Percentiles rank a stretch among this genome's conserved stretches.
Evolutionary conservation across 1,284 basidiomycete species (phyloP).

Genomic region (Puccinia hordei): DNA sequence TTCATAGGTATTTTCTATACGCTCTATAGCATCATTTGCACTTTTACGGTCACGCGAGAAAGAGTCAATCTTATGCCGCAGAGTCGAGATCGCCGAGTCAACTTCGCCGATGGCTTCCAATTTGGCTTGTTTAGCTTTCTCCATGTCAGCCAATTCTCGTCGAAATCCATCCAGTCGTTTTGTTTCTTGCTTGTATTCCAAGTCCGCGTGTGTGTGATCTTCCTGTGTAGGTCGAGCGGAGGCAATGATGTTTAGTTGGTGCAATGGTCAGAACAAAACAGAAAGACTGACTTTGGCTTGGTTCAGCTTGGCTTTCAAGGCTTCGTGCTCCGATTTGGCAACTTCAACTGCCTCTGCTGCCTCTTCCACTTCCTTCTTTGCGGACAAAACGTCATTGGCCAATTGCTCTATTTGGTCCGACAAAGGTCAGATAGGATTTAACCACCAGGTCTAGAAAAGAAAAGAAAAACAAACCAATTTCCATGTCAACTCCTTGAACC

Average conservation of each 20-base stretch:
- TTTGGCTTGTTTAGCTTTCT: conserved; percentile 77
- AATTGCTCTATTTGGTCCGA: conserved; percentile 75
- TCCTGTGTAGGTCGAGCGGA: conserved; percentile 61
- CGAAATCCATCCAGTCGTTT: conserved; percentile 85
- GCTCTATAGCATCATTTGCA: conserved; percentile 56
- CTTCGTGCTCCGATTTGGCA: conserved; percentile 69
- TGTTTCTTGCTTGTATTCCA: conserved; percentile 76
- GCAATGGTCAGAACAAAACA: conserved; percentile 5
- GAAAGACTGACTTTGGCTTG: conserved; percentile 64
- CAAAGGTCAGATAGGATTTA: background rate
- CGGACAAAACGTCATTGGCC: conserved; percentile 72
- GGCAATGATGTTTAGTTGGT: background rate
- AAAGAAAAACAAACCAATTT: conserved; percentile 71
- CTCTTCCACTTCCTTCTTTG: conserved; percentile 67
- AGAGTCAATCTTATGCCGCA: conserved; percentile 64
- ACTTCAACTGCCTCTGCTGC: conserved; percentile 67
- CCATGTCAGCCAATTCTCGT: conserved; percentile 79
- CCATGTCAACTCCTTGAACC: conserved; percentile 79
- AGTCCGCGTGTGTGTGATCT: conserved; percentile 69
- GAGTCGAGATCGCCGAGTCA: conserved; percentile 70
- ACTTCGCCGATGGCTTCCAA: conserved; percentile 73
- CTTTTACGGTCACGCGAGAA: conserved; percentile 62
- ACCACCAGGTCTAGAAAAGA: background rate
- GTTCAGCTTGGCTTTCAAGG: conserved; percentile 65
- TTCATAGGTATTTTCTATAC: conserved; percentile 76